Evolutionary conservation across 305 asterid species (phyloP).

Genomic region (Stenogyne calaminthoides): DNA sequence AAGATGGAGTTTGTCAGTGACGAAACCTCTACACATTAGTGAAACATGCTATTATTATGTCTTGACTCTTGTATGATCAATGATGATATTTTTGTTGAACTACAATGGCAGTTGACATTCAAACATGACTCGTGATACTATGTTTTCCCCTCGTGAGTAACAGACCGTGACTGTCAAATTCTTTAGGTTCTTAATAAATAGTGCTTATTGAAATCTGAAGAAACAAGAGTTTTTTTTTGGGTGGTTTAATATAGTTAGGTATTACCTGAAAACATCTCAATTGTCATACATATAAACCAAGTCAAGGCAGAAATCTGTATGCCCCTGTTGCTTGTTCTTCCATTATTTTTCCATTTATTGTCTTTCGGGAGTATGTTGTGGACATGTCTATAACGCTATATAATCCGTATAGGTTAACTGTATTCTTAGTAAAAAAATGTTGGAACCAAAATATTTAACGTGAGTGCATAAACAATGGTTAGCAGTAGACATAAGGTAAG

Average conservation of each 20-base stretch:
- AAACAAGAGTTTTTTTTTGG: too few species aligned
- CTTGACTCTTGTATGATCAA: background rate
- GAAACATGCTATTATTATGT: slow-evolving; percentile 9
- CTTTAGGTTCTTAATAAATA: too few species aligned
- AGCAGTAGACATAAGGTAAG: too few species aligned
- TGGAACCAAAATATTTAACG: too few species aligned
- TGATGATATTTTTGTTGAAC: background rate
- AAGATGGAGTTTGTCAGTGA: background rate
- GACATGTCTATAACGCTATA: background rate
- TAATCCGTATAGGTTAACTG: background rate
- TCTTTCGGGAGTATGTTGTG: background rate
- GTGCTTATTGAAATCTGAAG: too few species aligned
- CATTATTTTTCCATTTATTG: background rate
- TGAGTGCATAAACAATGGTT: too few species aligned
- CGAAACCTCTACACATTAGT: background rate
- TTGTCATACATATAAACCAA: background rate
- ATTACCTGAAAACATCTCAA: background rate
- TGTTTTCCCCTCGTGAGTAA: background rate
- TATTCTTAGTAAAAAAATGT: background rate
- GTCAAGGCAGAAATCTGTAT: background rate
- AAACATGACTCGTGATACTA: background rate
- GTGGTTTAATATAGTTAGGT: background rate
- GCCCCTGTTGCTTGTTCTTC: background rate
- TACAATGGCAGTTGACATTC: background rate
- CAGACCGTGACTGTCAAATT: too few species aligned